Conservation (phyloP, 169 alveolate genomes). For the Cryptosporidium viatorum region DNA sequence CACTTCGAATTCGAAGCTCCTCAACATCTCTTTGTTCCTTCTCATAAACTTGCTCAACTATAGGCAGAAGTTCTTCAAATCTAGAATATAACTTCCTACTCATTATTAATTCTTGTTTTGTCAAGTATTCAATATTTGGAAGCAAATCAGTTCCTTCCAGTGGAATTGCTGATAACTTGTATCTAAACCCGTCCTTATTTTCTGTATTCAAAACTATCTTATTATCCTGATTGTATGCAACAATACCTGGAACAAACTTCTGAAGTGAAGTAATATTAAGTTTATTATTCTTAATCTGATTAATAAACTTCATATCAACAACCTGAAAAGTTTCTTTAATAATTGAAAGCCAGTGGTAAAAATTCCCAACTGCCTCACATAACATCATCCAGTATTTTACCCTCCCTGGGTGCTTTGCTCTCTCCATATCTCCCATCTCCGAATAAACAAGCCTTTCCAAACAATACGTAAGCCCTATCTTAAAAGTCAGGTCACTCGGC, state of each 20-base stretch:
- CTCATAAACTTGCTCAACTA: constrained; percentile 72
- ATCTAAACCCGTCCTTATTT: constrained; percentile 10
- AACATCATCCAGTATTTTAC: constrained; percentile 73
- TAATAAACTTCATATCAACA: constrained; percentile 47
- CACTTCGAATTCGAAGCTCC: constrained; percentile 55
- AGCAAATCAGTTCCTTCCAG: constrained; percentile 50
- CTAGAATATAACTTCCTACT: constrained; percentile 64
- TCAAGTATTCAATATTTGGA: constrained; percentile 26
- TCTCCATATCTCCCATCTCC: constrained; percentile 74
- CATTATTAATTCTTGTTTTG: constrained; percentile 52
- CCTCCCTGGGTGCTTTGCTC: constrained; percentile 75
- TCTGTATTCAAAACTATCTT: background rate
- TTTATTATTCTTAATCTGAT: constrained; percentile 36
- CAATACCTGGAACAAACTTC: constrained; percentile 56
- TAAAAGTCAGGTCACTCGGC: constrained; percentile 63
- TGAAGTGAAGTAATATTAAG: constrained; percentile 25
- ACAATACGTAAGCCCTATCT: constrained; percentile 64
- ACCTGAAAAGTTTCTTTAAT: constrained; percentile 49
- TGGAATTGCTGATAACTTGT: constrained; percentile 49
- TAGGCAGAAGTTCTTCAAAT: constrained; percentile 66
- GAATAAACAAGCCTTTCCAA: constrained; percentile 58
- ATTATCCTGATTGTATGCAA: constrained; percentile 7
- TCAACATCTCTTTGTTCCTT: constrained; percentile 74
- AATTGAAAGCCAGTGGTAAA: constrained; percentile 68
- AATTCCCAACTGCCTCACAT: constrained; percentile 61